These are phyloP conservation scores for Sorghum bicolor DNA, from an alignment of 176 grass and related monocot genomes.

Conservation along the genomic window Sorghum_bicolor_NCBIv3 NC_012877.2:60674501-60675000, in stretches of 20 bases:
- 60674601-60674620: not conserved
- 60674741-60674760: not conserved
- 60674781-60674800: not conserved
- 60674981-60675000: not conserved
- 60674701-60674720: not conserved
- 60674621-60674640: not conserved
- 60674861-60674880: conserved; percentile 37
- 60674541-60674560: not conserved
- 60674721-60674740: not conserved
- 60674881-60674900: conserved; percentile 97
- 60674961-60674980: conserved; percentile 49
- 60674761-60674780: not conserved
- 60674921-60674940: conserved; percentile 75
- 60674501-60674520: not conserved
- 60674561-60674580: not conserved
- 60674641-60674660: not conserved
- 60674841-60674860: not conserved
- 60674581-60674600: not conserved
- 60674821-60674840: not conserved
- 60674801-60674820: not conserved
- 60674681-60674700: not conserved
- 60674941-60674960: conserved; percentile 80
- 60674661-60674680: not conserved
- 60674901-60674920: conserved; percentile 87
- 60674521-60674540: not conserved